Evolutionary conservation across 2,329 filamentous ascomycete genomes (phyloP), one percentile per base, ranked within the genome.

Genomic region (Talaromyces sp.): DNA sequence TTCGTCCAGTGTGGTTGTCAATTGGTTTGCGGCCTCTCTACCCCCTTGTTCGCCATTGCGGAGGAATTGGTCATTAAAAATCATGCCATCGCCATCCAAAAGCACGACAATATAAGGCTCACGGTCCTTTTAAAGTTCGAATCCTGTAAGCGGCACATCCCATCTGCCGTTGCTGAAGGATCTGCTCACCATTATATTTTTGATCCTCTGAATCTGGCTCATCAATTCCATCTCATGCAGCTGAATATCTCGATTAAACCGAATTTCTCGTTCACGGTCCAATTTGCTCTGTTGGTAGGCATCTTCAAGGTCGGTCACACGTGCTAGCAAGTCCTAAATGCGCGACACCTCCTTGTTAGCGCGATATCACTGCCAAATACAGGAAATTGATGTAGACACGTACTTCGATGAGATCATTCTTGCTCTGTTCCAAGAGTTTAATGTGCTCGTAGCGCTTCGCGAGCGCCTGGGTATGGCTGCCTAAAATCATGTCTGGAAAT

Each of bases 81-180:
- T 77, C 70, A 83, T 79, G 51, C 78, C 80, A 64, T 84, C 81
- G 46, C 81, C 83, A 65, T 85, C 83, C 54, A 85, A 75, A 38
- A 85, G 72, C 32, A 83, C 74, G 17, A 83, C 69, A 46, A 85
- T 74, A 64, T 82, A 85, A 4, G 81, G 78, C 69, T 84, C 80
- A 57, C 79, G 78, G 56, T 81, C 77, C 79, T 81, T 64, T 35
- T 10, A 19, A n/a, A 31, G 17, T 56, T 29, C 31, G 31, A 5
- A 4, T 26, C n/a, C 38, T 55, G 50, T 51, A 24, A 48, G 32
- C 29, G 48, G 24, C 48, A 52, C n/a, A 29, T 29, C 27, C 24
- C 24, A 52, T 52, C 48, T 52, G 48, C 24, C 24, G 26, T 12
- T 19, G 29, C 31, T 32, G n/a, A 17, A 17, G 6, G 19, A 21